These are phyloP conservation scores for Quercus parvula DNA, from an alignment of 306 rosid genomes.

Conservation along the genomic window DNA sequence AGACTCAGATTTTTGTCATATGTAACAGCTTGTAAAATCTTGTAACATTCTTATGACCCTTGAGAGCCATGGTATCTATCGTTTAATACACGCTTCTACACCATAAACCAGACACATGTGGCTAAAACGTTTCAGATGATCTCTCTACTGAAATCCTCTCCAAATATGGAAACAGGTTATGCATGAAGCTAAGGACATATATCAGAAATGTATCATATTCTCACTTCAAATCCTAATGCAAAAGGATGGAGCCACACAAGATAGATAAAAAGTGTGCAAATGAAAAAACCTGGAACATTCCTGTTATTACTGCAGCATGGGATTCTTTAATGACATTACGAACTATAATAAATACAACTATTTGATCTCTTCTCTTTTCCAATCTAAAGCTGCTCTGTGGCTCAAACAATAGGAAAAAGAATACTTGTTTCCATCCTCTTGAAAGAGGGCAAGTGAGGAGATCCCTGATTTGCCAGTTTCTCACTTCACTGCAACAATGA, in stretches of 20 bases:
- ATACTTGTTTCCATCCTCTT: conserved; percentile 25
- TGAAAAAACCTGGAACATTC: conserved; percentile 25
- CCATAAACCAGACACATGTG: no score
- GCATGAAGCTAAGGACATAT: not conserved
- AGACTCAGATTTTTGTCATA: no score
- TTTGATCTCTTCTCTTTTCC: conserved; percentile 28
- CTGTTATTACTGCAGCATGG: conserved; percentile 33
- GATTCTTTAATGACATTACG: conserved; percentile 22
- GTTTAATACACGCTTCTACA: no score
- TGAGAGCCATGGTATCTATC: no score
- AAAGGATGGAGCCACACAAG: not conserved
- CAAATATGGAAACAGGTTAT: not conserved
- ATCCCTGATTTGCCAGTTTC: conserved; percentile 28
- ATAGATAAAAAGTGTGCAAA: not conserved
- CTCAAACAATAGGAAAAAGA: conserved; percentile 38
- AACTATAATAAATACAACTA: conserved; percentile 18
- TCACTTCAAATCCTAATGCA: not conserved
- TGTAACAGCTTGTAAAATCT: no score
- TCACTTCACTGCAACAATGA: conserved; percentile 22
- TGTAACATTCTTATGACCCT: no score
- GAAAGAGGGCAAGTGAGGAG: conserved; percentile 23
- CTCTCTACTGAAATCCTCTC: not conserved
- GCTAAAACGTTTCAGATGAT: no score
- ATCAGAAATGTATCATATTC: not conserved
- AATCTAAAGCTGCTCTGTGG: conserved; percentile 33